Evolutionary conservation across 768 basidiomycete species (phyloP), one percentile per base, ranked within the genome.

Genomic region (Antrodiella citrinella): DNA sequence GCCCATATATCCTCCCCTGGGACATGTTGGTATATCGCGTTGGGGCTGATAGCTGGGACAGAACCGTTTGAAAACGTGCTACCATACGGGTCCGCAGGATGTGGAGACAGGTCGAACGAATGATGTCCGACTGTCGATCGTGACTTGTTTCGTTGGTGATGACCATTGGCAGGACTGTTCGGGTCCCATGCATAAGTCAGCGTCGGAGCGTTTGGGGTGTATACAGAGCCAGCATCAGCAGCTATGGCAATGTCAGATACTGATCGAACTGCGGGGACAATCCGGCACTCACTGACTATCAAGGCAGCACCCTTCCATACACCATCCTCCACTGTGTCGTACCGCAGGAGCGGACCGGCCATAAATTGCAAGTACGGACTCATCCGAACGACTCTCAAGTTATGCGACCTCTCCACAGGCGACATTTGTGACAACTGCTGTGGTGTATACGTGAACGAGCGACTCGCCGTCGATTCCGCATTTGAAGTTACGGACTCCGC

Each of bases 231-330:
- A 20, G 80, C 73, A 64, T 92, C 90, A 20, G 86, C 79, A 43
- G 90, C 85, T 88, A 47, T 30, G 47, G 22, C 42, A 12, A 23
- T 18, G 49, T 23, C 11, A 26, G 38, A 39, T 44, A 22, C 24
- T 18, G 47, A n/a, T n/a, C 35, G 47, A 47, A 53, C 20, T 43
- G 51, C 35, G 45, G 21, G 41, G 4, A 4, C 47, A 22, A 18
- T 15, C 23, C 15, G 48, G 40, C 46, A 86, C 85, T 68, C 55
- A 87, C 85, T 91, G 56, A 98, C 91, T 50, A 97, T 76, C 66
- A 99, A 68, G 10, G 82, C 90, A 11, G 86, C 89, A 4, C 93
- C 95, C 54, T 84, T 77, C 91, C 92, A 99, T 26, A 92, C 69
- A 15, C 82, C 80, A 20, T 78, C 70, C 56, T 89, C 84, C 21